phyloP scores from a whole-genome alignment of 2,329 filamentous ascomycete genomes.

The Fusarium sp. region DNA sequence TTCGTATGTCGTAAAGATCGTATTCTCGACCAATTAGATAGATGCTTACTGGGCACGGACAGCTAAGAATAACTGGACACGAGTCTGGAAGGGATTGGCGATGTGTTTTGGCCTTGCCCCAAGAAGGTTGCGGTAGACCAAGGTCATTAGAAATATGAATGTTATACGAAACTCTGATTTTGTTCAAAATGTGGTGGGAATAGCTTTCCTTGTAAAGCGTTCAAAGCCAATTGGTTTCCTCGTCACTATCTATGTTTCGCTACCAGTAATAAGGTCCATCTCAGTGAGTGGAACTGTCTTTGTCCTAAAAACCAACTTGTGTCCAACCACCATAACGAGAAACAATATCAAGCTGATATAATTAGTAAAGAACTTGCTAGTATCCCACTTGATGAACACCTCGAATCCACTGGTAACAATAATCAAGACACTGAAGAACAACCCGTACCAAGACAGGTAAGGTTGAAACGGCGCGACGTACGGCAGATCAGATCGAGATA shows the following conservation, averaged over 20 bases:
- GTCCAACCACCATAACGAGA: conserved; percentile 35
- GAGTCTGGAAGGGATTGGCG: background rate
- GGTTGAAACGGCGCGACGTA: conserved; percentile 68
- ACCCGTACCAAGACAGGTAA: conserved; percentile 62
- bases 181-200: too few species aligned
- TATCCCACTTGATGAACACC: conserved; percentile 38
- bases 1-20: conserved; percentile 2
- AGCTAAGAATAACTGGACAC: background rate
- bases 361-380: conserved; percentile 31
- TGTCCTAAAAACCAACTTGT: conserved; percentile 38
- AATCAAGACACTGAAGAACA: conserved; percentile 34
- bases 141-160: too few species aligned
- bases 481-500: conserved; percentile 59
- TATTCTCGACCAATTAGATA: background rate
- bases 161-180: too few species aligned
- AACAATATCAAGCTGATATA: conserved; percentile 42
- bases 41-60: background rate
- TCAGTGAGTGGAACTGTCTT: conserved; percentile 14
- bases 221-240: background rate
- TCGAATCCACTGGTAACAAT: conserved; percentile 41
- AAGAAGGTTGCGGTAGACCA: too few species aligned
- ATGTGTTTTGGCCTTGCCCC: background rate
- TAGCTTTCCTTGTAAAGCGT: too few species aligned
- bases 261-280: conserved; percentile 21
- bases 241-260: background rate